A percentile compares a stretch with the other conserved stretches of the same genome.
Conservation (phyloP, 2,329 filamentous ascomycete genomes). For the Tolypocladium guangdongense region DNA sequence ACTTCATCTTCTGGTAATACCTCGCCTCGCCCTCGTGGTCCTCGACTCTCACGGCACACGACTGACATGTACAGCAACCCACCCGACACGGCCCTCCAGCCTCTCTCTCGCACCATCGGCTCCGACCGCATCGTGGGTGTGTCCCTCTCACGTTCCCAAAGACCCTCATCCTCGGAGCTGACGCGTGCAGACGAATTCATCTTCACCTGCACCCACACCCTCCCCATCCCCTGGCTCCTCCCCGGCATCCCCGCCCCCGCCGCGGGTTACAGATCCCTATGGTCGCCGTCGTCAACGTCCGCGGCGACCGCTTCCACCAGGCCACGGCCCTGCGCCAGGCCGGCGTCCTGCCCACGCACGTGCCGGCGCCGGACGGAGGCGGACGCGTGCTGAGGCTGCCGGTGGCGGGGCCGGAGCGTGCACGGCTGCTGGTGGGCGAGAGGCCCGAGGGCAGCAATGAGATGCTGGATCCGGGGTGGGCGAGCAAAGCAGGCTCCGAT, state of each 20-base stretch:
- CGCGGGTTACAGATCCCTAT: slow-evolving; percentile 44
- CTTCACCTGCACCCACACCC: slow-evolving; percentile 44
- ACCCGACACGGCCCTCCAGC: slow-evolving; percentile 49
- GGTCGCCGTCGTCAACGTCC: slow-evolving; percentile 49
- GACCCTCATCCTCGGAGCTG: not conserved
- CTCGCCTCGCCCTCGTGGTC: not conserved
- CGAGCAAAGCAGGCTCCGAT: no score
- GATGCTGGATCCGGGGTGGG: slow-evolving; percentile 22
- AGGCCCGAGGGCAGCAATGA: slow-evolving; percentile 6
- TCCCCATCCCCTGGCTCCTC: slow-evolving; percentile 16
- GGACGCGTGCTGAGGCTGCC: slow-evolving; percentile 10
- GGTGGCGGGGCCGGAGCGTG: slow-evolving; percentile 5
- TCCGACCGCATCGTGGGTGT: slow-evolving; percentile 50
- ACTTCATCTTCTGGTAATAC: slow-evolving; percentile 57
- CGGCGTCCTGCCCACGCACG: slow-evolving; percentile 42
- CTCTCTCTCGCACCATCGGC: slow-evolving; percentile 59
- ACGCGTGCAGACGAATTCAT: slow-evolving; percentile 47
- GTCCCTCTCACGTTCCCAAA: not conserved
- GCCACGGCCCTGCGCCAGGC: slow-evolving; percentile 46
- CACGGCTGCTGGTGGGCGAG: slow-evolving; percentile 5
- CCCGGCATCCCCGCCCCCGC: slow-evolving; percentile 40
- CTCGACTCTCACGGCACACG: no score
- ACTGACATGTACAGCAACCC: slow-evolving; percentile 41
- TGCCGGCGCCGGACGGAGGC: slow-evolving; percentile 13
- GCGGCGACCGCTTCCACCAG: slow-evolving; percentile 51